These are phyloP conservation scores for Quaeritorhiza haematococci DNA, from an alignment of 371 early-diverging fungal genomes.

Conservation along the genomic window DNA sequence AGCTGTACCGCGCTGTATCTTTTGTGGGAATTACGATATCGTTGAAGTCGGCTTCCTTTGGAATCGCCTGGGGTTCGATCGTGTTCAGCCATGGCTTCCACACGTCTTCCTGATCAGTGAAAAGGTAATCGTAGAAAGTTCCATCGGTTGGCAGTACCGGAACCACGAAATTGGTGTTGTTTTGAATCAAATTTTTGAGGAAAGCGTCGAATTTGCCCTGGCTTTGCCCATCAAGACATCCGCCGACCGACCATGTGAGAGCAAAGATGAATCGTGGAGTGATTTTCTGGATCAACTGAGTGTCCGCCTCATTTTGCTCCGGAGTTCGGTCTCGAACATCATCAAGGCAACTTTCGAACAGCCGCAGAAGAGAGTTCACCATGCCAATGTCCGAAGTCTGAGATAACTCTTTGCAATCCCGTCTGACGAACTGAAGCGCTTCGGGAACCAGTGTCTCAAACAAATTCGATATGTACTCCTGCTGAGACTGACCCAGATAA, in stretches of 20 bases:
- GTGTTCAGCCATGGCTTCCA: conserved; percentile 50
- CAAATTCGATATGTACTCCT: conserved; percentile 23
- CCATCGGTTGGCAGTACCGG: conserved; percentile 21
- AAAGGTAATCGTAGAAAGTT: conserved; percentile 46
- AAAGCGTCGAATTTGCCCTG: conserved; percentile 43
- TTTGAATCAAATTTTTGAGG: conserved; percentile 13
- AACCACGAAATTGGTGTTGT: too few species aligned
- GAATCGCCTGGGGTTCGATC: conserved; percentile 34
- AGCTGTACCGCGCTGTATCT: conserved; percentile 50
- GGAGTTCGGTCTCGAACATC: conserved; percentile 19
- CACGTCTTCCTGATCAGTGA: conserved; percentile 16
- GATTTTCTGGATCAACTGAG: conserved; percentile 12
- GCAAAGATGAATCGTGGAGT: conserved; percentile 41
- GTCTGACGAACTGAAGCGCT: conserved; percentile 27
- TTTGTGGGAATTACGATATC: conserved; percentile 56
- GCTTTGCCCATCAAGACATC: conserved; percentile 39
- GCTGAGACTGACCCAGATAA: conserved; percentile 20
- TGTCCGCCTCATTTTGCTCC: conserved; percentile 20
- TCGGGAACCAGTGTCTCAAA: conserved; percentile 39
- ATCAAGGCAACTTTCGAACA: conserved; percentile 42
- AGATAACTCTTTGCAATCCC: conserved; percentile 47
- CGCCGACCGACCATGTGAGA: conserved; percentile 45
- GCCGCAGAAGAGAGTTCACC: conserved; percentile 40
- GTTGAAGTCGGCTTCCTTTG: conserved; percentile 45
- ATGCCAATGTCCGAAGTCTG: conserved; percentile 50